These are phyloP conservation scores for Russula ochroleuca DNA, from an alignment of 768 basidiomycete species.

Conservation along the genomic window DNA sequence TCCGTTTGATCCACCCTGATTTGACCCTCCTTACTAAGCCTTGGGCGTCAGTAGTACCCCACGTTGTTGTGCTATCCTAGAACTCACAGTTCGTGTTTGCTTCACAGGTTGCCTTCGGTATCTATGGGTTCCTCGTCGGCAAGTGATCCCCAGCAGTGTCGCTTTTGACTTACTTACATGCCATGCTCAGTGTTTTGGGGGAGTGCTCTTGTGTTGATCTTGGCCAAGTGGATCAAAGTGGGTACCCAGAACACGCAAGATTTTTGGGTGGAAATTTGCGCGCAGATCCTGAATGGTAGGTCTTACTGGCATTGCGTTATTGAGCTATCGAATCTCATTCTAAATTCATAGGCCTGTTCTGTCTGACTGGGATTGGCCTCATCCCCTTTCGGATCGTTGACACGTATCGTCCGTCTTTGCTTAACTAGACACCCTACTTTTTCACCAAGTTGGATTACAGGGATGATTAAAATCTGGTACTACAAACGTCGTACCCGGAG, in stretches of 20 bases:
- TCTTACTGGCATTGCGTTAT: not conserved
- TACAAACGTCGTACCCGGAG: slow-evolving; percentile 59
- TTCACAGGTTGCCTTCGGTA: slow-evolving; percentile 53
- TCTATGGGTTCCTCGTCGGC: slow-evolving; percentile 77
- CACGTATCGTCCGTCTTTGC: slow-evolving; percentile 54
- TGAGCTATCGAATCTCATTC: not conserved
- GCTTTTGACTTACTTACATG: slow-evolving; percentile 8
- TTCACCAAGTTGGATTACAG: slow-evolving; percentile 36
- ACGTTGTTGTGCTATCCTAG: not conserved
- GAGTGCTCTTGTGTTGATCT: slow-evolving; percentile 72
- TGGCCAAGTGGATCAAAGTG: slow-evolving; percentile 63
- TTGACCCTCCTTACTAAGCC: slow-evolving; percentile 38
- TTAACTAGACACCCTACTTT: not conserved
- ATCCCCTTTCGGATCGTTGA: slow-evolving; percentile 73
- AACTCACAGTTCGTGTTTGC: not conserved
- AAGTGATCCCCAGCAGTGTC: slow-evolving; percentile 26
- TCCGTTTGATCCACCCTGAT: not conserved
- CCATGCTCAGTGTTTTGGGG: slow-evolving; percentile 71
- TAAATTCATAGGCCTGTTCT: slow-evolving; percentile 56
- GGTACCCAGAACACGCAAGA: slow-evolving; percentile 65
- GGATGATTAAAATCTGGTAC: slow-evolving; percentile 68
- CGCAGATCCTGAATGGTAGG: slow-evolving; percentile 71
- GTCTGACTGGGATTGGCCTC: slow-evolving; percentile 73
- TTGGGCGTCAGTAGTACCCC: slow-evolving; percentile 52
- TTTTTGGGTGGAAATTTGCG: slow-evolving; percentile 77